A percentile compares a stretch with the other conserved stretches of the same genome.
These are phyloP conservation scores for Rhynchosporium secalis DNA, from an alignment of 2,329 filamentous ascomycete genomes.

Conservation along the genomic window DNA sequence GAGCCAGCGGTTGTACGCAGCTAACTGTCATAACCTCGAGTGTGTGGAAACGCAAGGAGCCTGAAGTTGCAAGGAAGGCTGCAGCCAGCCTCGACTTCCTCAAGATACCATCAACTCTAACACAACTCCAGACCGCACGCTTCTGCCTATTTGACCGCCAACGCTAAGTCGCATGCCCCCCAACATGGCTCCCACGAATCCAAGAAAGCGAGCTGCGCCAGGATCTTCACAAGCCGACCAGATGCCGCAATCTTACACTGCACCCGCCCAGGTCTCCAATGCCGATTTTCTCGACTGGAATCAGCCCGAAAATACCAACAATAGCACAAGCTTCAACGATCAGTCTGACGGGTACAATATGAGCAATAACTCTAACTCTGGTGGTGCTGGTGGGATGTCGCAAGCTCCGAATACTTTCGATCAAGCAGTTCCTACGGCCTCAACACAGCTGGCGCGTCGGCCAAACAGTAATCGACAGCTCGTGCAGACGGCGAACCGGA, in stretches of 20 bases:
- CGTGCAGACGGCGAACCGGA: conserved; percentile 34
- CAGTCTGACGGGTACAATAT: conserved; percentile 35
- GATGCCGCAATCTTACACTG: conserved; percentile 52
- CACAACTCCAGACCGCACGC: not conserved
- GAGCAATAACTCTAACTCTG: conserved; percentile 25
- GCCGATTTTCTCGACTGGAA: conserved; percentile 58
- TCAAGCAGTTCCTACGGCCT: conserved; percentile 30
- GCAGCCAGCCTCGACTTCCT: conserved; percentile 36
- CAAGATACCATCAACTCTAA: conserved; percentile 13
- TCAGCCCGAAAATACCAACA: conserved; percentile 37
- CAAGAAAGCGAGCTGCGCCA: conserved; percentile 73
- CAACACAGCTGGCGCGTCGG: conserved; percentile 40
- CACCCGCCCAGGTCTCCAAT: conserved; percentile 47
- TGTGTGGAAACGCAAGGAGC: conserved; percentile 20
- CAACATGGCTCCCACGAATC: conserved; percentile 46
- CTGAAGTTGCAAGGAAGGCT: conserved; percentile 36
- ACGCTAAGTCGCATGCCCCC: conserved; percentile 26
- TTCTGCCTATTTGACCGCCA: not conserved
- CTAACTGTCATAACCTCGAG: conserved; percentile 21
- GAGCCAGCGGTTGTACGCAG: conserved; percentile 9
- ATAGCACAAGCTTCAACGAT: conserved; percentile 40
- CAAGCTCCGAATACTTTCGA: conserved; percentile 30
- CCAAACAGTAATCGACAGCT: conserved; percentile 39
- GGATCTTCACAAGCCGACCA: conserved; percentile 64
- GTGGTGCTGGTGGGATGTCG: conserved; percentile 25